Evolutionary conservation across 2,329 filamentous ascomycete species (phyloP).

Genomic region (Raffaelea arxii): DNA sequence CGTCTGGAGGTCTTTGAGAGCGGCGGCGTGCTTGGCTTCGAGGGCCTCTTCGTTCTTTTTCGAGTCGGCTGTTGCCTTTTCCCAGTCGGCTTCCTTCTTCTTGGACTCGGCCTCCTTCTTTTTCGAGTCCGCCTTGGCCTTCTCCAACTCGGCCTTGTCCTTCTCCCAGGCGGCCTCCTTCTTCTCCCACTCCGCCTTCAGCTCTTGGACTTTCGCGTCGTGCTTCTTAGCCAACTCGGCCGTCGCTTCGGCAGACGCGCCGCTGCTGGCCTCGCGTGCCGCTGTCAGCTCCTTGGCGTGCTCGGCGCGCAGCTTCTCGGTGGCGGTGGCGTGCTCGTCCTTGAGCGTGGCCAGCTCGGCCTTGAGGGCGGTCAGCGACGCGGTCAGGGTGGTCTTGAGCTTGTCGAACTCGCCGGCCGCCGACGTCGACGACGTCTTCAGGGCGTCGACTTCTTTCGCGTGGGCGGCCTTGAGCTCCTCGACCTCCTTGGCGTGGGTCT

Average conservation of each 20-base stretch:
- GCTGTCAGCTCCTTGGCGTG: slow-evolving; percentile 21
- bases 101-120: slow-evolving; percentile 24
- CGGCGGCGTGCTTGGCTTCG: slow-evolving; percentile 22
- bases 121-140: too few relatives aligned
- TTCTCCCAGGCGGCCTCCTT: slow-evolving; percentile 24
- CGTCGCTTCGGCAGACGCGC: slow-evolving; percentile 22
- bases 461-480: slow-evolving; percentile 42
- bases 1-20: slow-evolving; percentile 12
- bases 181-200: slow-evolving; percentile 19
- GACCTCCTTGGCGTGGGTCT: slow-evolving; percentile 17
- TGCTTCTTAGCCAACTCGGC: slow-evolving; percentile 24
- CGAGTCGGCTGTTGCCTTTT: slow-evolving; percentile 11
- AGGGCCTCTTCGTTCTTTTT: slow-evolving; percentile 16
- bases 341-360: slow-evolving; percentile 34
- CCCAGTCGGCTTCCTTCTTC: slow-evolving; percentile 22
- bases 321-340: slow-evolving; percentile 28
- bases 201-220: slow-evolving; percentile 29
- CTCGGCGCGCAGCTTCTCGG: slow-evolving; percentile 23
- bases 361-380: slow-evolving; percentile 44
- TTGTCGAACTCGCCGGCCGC: neutral
- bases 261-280: slow-evolving; percentile 14
- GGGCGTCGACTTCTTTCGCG: slow-evolving; percentile 29
- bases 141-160: slow-evolving; percentile 8
- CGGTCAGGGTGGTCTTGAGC: slow-evolving; percentile 20
- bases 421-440: slow-evolving; percentile 10